phyloP scores from a whole-genome alignment of 192 early-diverging fungal species.

The Jimgerdemannia flammicorona region DNA sequence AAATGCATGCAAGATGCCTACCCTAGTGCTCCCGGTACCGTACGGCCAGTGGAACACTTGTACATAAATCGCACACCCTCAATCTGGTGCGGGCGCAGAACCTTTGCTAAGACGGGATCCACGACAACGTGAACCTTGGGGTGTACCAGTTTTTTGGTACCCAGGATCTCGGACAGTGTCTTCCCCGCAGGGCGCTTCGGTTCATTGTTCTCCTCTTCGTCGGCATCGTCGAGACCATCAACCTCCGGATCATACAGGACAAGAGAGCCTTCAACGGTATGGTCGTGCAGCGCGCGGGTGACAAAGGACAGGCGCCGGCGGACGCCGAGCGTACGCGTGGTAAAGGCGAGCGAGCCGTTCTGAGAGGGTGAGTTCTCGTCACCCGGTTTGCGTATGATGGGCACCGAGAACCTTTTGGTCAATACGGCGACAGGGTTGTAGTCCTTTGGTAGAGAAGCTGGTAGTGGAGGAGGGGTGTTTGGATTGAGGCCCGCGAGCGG shows the following conservation, averaged over 20 bases:
- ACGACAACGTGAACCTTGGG: constrained; percentile 71
- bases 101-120: constrained; percentile 81
- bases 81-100: constrained; percentile 93
- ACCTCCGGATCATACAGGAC: constrained; percentile 77
- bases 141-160: constrained; percentile 34
- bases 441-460: constrained; percentile 11
- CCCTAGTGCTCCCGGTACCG: constrained; percentile 72
- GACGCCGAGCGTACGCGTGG: constrained; percentile 50
- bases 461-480: too few relatives aligned
- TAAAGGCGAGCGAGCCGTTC: background rate
- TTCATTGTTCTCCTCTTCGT: constrained; percentile 39
- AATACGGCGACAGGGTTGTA: constrained; percentile 12
- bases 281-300: constrained; percentile 74
- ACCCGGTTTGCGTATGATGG: constrained; percentile 1
- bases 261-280: constrained; percentile 77
- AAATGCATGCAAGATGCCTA: background rate
- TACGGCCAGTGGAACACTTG: constrained; percentile 85
- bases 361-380: constrained; percentile 4
- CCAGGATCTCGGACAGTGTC: constrained; percentile 52
- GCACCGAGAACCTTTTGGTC: constrained; percentile 10
- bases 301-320: constrained; percentile 41
- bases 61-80: constrained; percentile 97
- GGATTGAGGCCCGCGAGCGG: too few relatives aligned
- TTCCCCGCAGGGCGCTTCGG: constrained; percentile 40
- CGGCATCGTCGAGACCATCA: constrained; percentile 44